Base-by-base conservation (phyloP, 176 grass and related monocot genomes). In the Carex myosuroides region DNA sequence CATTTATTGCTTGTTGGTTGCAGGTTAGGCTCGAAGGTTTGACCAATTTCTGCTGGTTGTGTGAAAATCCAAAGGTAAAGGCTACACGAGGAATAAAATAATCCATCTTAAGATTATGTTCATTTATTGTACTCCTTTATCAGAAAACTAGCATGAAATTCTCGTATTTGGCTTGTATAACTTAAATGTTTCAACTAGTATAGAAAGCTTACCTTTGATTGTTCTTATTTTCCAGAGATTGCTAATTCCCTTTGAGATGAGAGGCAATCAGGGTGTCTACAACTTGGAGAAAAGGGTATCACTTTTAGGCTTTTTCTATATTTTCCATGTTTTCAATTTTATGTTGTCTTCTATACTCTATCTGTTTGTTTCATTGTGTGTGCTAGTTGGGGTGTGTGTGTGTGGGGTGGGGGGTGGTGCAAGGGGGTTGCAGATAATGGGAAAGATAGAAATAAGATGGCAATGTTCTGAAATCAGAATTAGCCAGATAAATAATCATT, bases 31-130 rank as follows among this genome's bases (percentile, higher is more conserved):
- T 98, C 3, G 92, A 98, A 90, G 92, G 84, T 5, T 88, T 90
- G 67, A 98, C 92, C 16, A 89, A 94, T 41, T 94, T 93, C 24
- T 98, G 95, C 54, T 98, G 95, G 95, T 84, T 98, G 16, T 98
- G 95, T 41, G 89, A 98, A 81, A 91, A 93, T 66, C 90, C 92
- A 2, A 90, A 98, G 85, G 90, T 94, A 17, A 2, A 13, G 4
- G 21, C 11, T n/a, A 61, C 37, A 39, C 44, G 0, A 22, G 37
- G 11, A 66, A 50, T 76, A 67, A 67, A 64, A 82, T 81, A 44
- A 14, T 72, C 30, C 39, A 81, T 81, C 57, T 22, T 13, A 61
- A 81, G 13, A 76, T 32, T 14, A 16, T 17, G 6, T 30, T 8
- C 20, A 76, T 53, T 74, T 21, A 10, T 0, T 54, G 16, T 55